phyloP scores from a whole-genome alignment of 768 basidiomycete species.

The Suillus placidus region DNA sequence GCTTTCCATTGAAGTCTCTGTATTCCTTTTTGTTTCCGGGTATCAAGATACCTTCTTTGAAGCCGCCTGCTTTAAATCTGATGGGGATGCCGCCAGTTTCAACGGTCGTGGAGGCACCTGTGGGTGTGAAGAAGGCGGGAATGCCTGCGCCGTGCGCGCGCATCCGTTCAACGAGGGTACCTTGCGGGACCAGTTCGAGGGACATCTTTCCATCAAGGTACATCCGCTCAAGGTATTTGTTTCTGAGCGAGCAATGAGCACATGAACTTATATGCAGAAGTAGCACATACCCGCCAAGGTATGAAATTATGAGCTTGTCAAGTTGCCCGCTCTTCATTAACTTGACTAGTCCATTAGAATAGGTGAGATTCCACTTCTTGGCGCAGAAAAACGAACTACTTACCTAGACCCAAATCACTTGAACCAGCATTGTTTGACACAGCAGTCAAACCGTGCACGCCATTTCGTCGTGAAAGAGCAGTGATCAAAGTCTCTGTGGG shows the following conservation, averaged over 20 bases:
- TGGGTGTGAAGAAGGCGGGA: slow-evolving; percentile 85
- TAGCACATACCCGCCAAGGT: slow-evolving; percentile 69
- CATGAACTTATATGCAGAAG: neutral
- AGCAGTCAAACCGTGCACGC: slow-evolving; percentile 68
- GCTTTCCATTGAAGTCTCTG: slow-evolving; percentile 67
- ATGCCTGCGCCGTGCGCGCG: slow-evolving; percentile 84
- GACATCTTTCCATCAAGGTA: slow-evolving; percentile 78
- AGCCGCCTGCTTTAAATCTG: slow-evolving; percentile 69
- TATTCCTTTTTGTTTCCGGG: slow-evolving; percentile 71
- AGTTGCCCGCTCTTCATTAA: slow-evolving; percentile 73
- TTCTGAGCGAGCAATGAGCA: slow-evolving; percentile 42
- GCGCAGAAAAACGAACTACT: slow-evolving; percentile 4
- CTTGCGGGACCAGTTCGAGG: slow-evolving; percentile 84
- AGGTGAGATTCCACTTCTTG: neutral
- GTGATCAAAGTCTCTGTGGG: slow-evolving; percentile 72
- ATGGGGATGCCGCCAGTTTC: slow-evolving; percentile 74
- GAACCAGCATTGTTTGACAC: slow-evolving; percentile 86
- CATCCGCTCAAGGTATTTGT: slow-evolving; percentile 76
- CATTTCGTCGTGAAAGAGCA: slow-evolving; percentile 69
- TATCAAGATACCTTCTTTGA: slow-evolving; percentile 63
- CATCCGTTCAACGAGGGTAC: slow-evolving; percentile 81
- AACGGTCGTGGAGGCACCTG: slow-evolving; percentile 76
- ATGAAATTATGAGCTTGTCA: slow-evolving; percentile 79
- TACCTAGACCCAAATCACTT: slow-evolving; percentile 66
- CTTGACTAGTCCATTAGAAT: slow-evolving; percentile 47